Evolutionary conservation across 345 rosid species (phyloP).

Genomic region (Camelina laxa): DNA sequence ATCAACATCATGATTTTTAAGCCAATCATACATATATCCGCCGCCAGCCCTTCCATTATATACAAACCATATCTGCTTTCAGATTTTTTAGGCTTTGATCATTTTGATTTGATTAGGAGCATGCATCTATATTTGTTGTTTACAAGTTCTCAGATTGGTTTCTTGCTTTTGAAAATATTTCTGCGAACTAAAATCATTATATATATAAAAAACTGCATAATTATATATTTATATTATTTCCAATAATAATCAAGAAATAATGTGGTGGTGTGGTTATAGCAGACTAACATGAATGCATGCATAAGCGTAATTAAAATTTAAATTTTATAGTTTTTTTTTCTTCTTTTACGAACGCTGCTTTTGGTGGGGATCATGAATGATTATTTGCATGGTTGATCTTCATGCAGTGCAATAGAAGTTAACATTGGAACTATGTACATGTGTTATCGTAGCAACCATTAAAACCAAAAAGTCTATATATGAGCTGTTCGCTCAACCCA

Average conservation of each 20-base stretch:
- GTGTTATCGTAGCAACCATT: not conserved
- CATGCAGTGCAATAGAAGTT: slow-evolving; percentile 8
- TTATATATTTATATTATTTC: too few species aligned
- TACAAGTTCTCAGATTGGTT: not conserved
- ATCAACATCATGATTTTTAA: slow-evolving; percentile 33
- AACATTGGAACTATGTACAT: too few species aligned
- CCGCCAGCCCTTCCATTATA: slow-evolving; percentile 44
- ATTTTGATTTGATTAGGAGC: slow-evolving; percentile 29
- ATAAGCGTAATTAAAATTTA: not conserved
- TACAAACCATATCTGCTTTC: slow-evolving; percentile 30
- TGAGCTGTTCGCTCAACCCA: slow-evolving; percentile 28
- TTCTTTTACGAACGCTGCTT: not conserved
- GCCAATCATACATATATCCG: slow-evolving; percentile 41
- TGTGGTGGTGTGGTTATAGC: too few species aligned
- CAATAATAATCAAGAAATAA: too few species aligned
- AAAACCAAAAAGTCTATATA: not conserved
- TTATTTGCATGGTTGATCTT: slow-evolving; percentile 8
- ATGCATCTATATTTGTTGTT: slow-evolving; percentile 17
- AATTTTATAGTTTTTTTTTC: not conserved
- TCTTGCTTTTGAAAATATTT: not conserved
- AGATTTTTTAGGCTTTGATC: slow-evolving; percentile 17
- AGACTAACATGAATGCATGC: not conserved
- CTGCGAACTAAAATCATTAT: too few species aligned
- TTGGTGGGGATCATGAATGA: not conserved
- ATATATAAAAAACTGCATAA: too few species aligned